These are phyloP conservation scores for Aspergillus phoenicis DNA, from an alignment of 2,329 filamentous ascomycete species.

Conservation along the genomic window DNA sequence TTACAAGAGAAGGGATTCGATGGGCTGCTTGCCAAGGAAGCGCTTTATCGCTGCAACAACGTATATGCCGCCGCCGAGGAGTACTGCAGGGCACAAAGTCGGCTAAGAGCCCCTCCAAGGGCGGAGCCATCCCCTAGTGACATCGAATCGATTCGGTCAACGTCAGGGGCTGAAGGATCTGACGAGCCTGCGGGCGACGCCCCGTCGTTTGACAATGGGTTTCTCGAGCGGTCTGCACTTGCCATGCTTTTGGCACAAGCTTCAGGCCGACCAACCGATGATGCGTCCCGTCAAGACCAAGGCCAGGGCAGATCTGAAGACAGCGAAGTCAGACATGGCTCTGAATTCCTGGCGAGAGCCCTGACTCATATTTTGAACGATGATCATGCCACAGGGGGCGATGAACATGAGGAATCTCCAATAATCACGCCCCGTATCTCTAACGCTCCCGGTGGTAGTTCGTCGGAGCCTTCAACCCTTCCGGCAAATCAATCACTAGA, in stretches of 20 bases:
- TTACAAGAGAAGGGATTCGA: slow-evolving; percentile 55
- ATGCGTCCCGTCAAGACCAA: slow-evolving; percentile 26
- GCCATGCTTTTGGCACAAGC: slow-evolving; percentile 40
- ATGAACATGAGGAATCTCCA: slow-evolving; percentile 29
- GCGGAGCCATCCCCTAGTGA: slow-evolving; percentile 70
- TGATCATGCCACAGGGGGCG: slow-evolving; percentile 28
- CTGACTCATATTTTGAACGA: slow-evolving; percentile 46
- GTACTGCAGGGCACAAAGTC: slow-evolving; percentile 70
- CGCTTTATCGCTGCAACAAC: slow-evolving; percentile 79
- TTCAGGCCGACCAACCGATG: slow-evolving; percentile 27
- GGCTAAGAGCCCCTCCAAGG: slow-evolving; percentile 60
- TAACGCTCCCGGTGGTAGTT: slow-evolving; percentile 15
- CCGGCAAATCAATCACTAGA: slow-evolving; percentile 23
- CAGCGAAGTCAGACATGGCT: slow-evolving; percentile 35
- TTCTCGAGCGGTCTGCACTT: slow-evolving; percentile 35
- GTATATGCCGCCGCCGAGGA: slow-evolving; percentile 62
- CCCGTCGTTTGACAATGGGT: slow-evolving; percentile 27
- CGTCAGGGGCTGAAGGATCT: slow-evolving; percentile 33
- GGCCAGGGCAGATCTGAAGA: slow-evolving; percentile 30
- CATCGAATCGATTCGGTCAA: slow-evolving; percentile 35
- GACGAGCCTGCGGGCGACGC: slow-evolving; percentile 35
- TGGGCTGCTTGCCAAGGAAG: slow-evolving; percentile 71
- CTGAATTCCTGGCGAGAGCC: slow-evolving; percentile 45
- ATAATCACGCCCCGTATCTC: slow-evolving; percentile 22
- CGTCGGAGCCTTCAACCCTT: slow-evolving; percentile 27